These are phyloP conservation scores for Erythrophleum fordii DNA, from an alignment of 306 rosid species.

Conservation along the genomic window DNA sequence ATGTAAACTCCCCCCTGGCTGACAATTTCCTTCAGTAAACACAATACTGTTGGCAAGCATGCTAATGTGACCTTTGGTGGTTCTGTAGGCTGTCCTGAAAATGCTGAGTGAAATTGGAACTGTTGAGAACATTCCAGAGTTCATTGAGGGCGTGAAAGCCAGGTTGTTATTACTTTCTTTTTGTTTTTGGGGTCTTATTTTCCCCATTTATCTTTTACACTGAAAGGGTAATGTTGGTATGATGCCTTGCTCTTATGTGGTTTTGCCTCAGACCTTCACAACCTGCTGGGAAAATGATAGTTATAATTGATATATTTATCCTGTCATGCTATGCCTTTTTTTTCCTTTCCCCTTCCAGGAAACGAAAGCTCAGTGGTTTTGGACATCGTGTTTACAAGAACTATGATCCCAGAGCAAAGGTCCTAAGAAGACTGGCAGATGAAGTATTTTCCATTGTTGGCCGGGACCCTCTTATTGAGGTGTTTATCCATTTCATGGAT, in stretches of 20 bases:
- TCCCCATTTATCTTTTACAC: slow-evolving; percentile 18
- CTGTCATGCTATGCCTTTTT: slow-evolving; percentile 23
- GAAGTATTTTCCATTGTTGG: slow-evolving; percentile 96
- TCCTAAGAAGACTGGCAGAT: slow-evolving; percentile 71
- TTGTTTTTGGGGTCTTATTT: background rate
- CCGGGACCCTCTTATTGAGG: slow-evolving; percentile 94
- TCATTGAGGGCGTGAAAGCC: slow-evolving; percentile 95
- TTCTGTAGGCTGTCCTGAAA: slow-evolving; percentile 84
- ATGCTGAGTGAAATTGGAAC: slow-evolving; percentile 87
- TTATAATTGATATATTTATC: slow-evolving; percentile 14
- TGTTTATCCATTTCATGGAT: slow-evolving; percentile 32
- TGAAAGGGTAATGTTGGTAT: background rate
- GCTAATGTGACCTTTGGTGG: slow-evolving; percentile 39
- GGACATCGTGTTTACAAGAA: slow-evolving; percentile 95
- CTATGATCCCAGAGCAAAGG: slow-evolving; percentile 94
- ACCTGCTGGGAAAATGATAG: background rate
- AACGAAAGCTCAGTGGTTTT: slow-evolving; percentile 93
- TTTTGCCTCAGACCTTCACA: background rate
- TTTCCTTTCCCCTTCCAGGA: slow-evolving; percentile 62
- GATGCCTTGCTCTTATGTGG: slow-evolving; percentile 21
- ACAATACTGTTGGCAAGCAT: slow-evolving; percentile 4
- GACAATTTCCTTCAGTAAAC: background rate
- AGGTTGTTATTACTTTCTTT: slow-evolving; percentile 58
- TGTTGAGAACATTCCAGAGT: slow-evolving; percentile 81
- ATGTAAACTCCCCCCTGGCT: background rate